Evolutionary conservation across 805 yeast species (phyloP).

Genomic region (Spathaspora girioi): DNA sequence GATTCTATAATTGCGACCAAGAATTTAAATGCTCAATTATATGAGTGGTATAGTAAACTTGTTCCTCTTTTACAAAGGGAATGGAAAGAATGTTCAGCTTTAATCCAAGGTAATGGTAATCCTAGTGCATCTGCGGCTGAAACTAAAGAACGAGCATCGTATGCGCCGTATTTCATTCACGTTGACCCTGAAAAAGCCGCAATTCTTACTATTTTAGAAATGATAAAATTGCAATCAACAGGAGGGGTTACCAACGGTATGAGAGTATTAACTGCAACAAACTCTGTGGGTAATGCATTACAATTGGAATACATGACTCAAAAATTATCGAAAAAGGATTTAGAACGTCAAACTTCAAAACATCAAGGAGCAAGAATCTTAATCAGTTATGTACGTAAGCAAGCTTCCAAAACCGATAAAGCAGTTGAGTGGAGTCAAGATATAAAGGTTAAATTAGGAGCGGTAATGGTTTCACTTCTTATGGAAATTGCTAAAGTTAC

Average conservation of each 20-base stretch:
- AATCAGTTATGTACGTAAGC: neutral
- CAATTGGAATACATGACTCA: constrained; percentile 82
- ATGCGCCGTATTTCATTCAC: constrained; percentile 76
- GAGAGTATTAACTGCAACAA: constrained; percentile 77
- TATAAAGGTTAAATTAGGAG: constrained; percentile 66
- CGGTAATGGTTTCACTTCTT: constrained; percentile 68
- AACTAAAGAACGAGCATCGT: constrained; percentile 45
- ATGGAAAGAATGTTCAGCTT: constrained; percentile 52
- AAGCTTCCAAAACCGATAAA: constrained; percentile 1
- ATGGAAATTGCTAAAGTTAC: constrained; percentile 79
- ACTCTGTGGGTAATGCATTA: constrained; percentile 77
- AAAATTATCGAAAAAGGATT: constrained; percentile 54
- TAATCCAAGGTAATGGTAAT: too few species aligned
- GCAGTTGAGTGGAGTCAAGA: constrained; percentile 23
- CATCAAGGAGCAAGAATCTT: constrained; percentile 1
- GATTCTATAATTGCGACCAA: constrained; percentile 43
- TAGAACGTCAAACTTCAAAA: constrained; percentile 27
- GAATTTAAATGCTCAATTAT: constrained; percentile 68
- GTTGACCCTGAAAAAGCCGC: constrained; percentile 77
- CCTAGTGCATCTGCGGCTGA: too few species aligned
- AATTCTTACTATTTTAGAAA: constrained; percentile 79
- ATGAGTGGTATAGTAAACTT: constrained; percentile 80
- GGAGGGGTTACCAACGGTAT: constrained; percentile 78
- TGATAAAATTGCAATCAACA: constrained; percentile 68
- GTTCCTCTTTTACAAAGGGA: constrained; percentile 70